These are phyloP conservation scores for Hypoxylon lienhwacheense DNA, from an alignment of 495 filamentous ascomycete species.

Conservation along the genomic window DNA sequence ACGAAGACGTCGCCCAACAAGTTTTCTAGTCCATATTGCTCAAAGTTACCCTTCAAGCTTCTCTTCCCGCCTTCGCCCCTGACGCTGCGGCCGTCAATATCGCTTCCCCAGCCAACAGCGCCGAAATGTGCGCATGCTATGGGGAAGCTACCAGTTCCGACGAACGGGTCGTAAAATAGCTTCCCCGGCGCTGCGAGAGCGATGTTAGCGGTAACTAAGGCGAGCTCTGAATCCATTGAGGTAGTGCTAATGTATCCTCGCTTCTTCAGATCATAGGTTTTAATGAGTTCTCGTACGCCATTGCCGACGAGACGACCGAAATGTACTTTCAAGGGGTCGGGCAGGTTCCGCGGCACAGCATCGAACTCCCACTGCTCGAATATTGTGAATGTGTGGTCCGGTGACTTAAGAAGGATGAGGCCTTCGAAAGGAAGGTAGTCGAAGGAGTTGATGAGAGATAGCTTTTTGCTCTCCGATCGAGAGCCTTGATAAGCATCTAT, in stretches of 20 bases:
- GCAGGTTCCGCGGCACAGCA: constrained; percentile 42
- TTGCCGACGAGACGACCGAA: constrained; percentile 69
- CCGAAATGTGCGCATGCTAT: constrained; percentile 89
- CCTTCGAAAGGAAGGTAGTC: constrained; percentile 75
- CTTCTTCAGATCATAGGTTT: constrained; percentile 87
- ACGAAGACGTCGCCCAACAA: constrained; percentile 75
- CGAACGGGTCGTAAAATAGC: constrained; percentile 90
- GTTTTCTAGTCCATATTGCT: constrained; percentile 72
- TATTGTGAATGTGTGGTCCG: constrained; percentile 73
- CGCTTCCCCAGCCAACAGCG: constrained; percentile 74
- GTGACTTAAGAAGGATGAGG: constrained; percentile 68
- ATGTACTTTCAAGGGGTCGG: constrained; percentile 62
- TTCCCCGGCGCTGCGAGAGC: constrained; percentile 79
- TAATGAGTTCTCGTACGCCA: constrained; percentile 65
- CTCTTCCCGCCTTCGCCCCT: constrained; percentile 60
- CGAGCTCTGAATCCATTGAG: constrained; percentile 93
- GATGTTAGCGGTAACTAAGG: constrained; percentile 90
- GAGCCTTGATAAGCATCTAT: constrained; percentile 77
- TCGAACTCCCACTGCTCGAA: constrained; percentile 75
- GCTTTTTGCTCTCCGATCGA: constrained; percentile 59
- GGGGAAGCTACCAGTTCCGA: constrained; percentile 88
- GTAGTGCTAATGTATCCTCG: constrained; percentile 91
- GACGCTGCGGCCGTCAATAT: constrained; percentile 90
- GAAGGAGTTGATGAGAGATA: constrained; percentile 77
- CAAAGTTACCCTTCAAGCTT: constrained; percentile 72